Evolutionary conservation across 441 rosid genomes (phyloP), one percentile per base, ranked within the genome.

Genomic region (Cnidoscolus chayamansa): DNA sequence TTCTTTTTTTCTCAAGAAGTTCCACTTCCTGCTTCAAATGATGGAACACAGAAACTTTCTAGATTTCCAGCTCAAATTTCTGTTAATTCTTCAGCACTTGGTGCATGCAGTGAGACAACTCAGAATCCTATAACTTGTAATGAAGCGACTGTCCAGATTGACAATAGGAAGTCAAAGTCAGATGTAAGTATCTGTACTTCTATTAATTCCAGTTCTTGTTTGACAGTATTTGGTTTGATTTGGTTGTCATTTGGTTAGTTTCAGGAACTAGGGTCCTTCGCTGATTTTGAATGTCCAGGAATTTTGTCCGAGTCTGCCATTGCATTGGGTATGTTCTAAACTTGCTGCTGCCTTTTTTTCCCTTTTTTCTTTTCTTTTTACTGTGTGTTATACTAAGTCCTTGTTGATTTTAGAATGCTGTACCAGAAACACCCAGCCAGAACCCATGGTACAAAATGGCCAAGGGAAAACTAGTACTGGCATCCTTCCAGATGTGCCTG

Each of bases 391-490:
- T 31, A 54, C 74, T 66, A 60, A 70, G 48, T 20, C 40, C 49
- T 49, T 72, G 68, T 65, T 65, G 50, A 49, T 69, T 79, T 76
- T 78, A 88, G 91, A 84, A 70, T 64, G 69, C 67, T 71, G 63
- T 25, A 63, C 73, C 71, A 84, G 86, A 72, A 84, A 88, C 78
- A 76, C 79, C 66, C 81, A 81, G 75, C 86, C 94, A 71, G 81
- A 84, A 73, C 82, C 81, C 45, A 76, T 82, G 79, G 70, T 79
- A 65, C 83, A 31, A 61, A 71, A 53, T 73, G 71, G 62, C 17
- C 58, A 58, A 55, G 83, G 71, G 75, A 74, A 76, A 37, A 45
- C 68, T 65, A 49, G 63, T 67, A 47, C 19, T 50, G 37, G 65
- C 67, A 25, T 60, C 20, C 49, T 76, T 60, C 69, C 75, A 59